Conservation (phyloP, 768 basidiomycete genomes). For the Boletus insuetus region DNA sequence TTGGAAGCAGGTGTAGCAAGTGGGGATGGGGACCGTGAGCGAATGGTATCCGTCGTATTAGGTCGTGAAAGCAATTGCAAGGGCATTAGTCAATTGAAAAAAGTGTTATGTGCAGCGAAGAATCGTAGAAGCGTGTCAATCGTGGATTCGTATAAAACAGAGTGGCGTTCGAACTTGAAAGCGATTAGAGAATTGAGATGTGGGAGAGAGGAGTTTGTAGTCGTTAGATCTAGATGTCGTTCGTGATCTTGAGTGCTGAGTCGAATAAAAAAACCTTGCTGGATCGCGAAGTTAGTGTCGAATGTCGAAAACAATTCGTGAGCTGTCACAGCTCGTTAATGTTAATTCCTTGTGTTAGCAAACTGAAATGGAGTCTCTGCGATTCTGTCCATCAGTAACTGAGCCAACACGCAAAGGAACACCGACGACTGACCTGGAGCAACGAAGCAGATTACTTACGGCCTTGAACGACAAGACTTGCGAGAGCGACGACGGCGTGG, state of each 20-base stretch:
- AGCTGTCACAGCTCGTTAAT: slow-evolving; percentile 24
- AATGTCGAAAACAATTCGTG: slow-evolving; percentile 20
- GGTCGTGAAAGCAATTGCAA: slow-evolving; percentile 32
- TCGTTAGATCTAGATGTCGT: slow-evolving; percentile 25
- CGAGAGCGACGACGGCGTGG: slow-evolving; percentile 14
- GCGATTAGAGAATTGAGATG: slow-evolving; percentile 6
- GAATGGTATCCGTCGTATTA: slow-evolving; percentile 19
- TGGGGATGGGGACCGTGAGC: slow-evolving; percentile 27
- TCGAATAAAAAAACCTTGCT: slow-evolving; percentile 17
- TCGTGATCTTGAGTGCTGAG: slow-evolving; percentile 21
- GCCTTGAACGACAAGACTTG: slow-evolving; percentile 17
- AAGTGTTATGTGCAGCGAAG: slow-evolving; percentile 24
- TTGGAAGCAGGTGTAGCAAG: slow-evolving; percentile 29
- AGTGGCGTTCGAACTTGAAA: slow-evolving; percentile 12
- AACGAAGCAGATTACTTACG: slow-evolving; percentile 28
- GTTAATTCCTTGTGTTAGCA: slow-evolving; percentile 22
- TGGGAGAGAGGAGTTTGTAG: slow-evolving; percentile 2
- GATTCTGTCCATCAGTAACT: neutral
- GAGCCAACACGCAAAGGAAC: neutral
- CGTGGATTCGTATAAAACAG: slow-evolving; percentile 28
- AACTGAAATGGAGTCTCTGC: slow-evolving; percentile 14
- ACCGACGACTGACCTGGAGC: slow-evolving; percentile 20
- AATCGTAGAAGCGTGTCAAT: slow-evolving; percentile 15
- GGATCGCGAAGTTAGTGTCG: slow-evolving; percentile 16
- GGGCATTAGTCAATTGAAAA: slow-evolving; percentile 27